phyloP scores from a whole-genome alignment of 2,329 filamentous ascomycete species.

The Epichloe bromicola region DNA sequence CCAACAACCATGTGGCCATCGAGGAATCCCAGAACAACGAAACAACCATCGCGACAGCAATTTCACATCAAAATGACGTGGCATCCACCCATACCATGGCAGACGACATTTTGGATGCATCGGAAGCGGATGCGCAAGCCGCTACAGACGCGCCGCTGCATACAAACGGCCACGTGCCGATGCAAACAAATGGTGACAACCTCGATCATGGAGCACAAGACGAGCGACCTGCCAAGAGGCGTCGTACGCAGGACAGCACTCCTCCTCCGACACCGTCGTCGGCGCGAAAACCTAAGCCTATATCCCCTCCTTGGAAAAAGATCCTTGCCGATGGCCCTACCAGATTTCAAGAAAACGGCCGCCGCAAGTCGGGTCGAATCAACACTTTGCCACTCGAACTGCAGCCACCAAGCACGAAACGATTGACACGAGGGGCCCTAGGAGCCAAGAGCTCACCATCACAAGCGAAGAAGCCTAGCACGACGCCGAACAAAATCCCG shows the following conservation, averaged over 20 bases:
- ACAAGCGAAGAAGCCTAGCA: constrained; percentile 20
- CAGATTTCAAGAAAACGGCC: constrained; percentile 63
- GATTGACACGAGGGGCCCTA: constrained; percentile 33
- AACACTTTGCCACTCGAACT: constrained; percentile 43
- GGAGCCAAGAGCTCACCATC: constrained; percentile 16
- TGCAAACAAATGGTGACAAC: constrained; percentile 46
- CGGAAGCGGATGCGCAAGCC: constrained; percentile 9
- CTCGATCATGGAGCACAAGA: constrained; percentile 25
- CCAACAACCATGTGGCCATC: constrained; percentile 26
- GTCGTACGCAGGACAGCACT: constrained; percentile 40
- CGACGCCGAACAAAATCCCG: constrained; percentile 16
- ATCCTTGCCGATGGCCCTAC: constrained; percentile 76
- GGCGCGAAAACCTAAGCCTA: constrained; percentile 33
- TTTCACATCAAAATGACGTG: constrained; percentile 10
- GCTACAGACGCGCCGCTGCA: constrained; percentile 12
- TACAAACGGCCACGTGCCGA: constrained; percentile 20
- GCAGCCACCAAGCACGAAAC: constrained; percentile 35
- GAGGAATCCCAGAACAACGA: constrained; percentile 16
- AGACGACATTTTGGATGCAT: constrained; percentile 6
- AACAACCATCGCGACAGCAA: constrained; percentile 13
- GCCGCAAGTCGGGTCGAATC: constrained; percentile 52
- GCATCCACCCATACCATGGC: constrained; percentile 8
- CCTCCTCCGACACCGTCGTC: constrained; percentile 21
- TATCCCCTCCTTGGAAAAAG: constrained; percentile 90
- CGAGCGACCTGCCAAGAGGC: constrained; percentile 50